Conservation (phyloP, 495 filamentous ascomycete species). For the Neurospora tetrasperma region DNA sequence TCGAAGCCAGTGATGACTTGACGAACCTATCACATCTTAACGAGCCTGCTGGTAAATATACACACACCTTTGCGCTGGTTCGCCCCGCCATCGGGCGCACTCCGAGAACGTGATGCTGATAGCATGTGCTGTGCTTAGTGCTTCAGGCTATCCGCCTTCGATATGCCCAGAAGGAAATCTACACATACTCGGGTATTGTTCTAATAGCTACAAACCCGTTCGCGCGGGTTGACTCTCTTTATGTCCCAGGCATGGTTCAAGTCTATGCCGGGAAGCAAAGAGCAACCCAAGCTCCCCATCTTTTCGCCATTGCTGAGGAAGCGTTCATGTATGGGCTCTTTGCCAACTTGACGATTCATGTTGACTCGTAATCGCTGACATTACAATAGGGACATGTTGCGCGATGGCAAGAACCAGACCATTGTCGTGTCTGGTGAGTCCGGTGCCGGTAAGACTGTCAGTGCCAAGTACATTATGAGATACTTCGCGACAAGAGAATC, state of each 20-base stretch:
- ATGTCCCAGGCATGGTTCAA: constrained; percentile 98
- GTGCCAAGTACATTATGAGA: constrained; percentile 99
- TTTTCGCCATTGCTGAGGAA: constrained; percentile 98
- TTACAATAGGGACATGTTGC: constrained; percentile 80
- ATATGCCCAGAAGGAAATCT: constrained; percentile 98
- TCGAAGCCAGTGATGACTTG: constrained; percentile 97
- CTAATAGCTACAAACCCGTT: constrained; percentile 98
- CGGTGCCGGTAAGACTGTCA: constrained; percentile 96
- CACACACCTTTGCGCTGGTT: neutral
- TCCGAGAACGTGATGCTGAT: constrained; percentile 24
- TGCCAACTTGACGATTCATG: neutral
- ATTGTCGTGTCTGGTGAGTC: constrained; percentile 98
- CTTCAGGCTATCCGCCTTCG: constrained; percentile 95
- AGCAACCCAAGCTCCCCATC: constrained; percentile 90
- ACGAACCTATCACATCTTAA: constrained; percentile 97
- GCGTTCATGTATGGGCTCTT: constrained; percentile 71
- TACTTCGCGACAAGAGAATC: constrained; percentile 98
- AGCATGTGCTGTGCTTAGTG: constrained; percentile 42
- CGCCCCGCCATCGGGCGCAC: neutral
- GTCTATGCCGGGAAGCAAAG: constrained; percentile 97
- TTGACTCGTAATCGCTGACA: constrained; percentile 1
- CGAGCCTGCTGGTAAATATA: constrained; percentile 81
- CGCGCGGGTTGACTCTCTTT: constrained; percentile 92
- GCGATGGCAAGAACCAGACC: constrained; percentile 91
- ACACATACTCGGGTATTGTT: constrained; percentile 98